A percentile compares a stretch with the other conserved stretches of the same genome.
Conservation (phyloP, 164 flowering plant genomes). For the Houttuynia cordata region DNA sequence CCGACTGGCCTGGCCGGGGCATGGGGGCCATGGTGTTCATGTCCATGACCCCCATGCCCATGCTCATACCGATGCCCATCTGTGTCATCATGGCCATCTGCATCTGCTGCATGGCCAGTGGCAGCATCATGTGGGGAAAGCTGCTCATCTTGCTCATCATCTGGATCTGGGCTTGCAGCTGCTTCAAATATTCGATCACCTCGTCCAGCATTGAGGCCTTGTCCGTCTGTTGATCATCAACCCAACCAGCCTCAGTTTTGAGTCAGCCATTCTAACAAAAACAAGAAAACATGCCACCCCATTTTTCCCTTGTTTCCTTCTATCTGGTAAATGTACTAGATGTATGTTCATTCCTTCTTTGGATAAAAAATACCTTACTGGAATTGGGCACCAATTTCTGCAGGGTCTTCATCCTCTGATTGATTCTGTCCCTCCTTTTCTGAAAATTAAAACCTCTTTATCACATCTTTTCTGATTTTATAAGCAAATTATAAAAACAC, state of each 20-base stretch:
- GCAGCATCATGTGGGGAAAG: conserved; percentile 63
- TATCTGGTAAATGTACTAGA: not conserved
- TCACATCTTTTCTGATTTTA: no score
- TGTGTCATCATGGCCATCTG: conserved; percentile 70
- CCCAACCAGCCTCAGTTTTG: not conserved
- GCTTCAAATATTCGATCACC: conserved; percentile 79
- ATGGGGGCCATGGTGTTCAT: conserved; percentile 29
- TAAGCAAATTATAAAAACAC: not conserved
- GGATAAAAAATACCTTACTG: conserved; percentile 45
- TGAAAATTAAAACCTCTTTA: conserved; percentile 13
- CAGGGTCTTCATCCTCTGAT: conserved; percentile 78
- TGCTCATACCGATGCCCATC: conserved; percentile 47
- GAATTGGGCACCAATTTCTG: conserved; percentile 89
- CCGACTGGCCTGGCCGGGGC: conserved; percentile 8
- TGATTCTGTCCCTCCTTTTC: conserved; percentile 92
- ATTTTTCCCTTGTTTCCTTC: no score
- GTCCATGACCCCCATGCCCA: conserved; percentile 52
- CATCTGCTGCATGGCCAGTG: conserved; percentile 60
- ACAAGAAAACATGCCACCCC: no score
- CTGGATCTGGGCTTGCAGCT: conserved; percentile 65
- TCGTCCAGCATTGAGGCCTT: conserved; percentile 91
- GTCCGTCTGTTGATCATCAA: conserved; percentile 40
- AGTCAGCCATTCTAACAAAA: no score
- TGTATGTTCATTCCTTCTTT: not conserved
- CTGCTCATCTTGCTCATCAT: conserved; percentile 49